These are phyloP conservation scores for Podila verticillata DNA, from an alignment of 192 early-diverging fungal genomes.

Conservation along the genomic window DNA sequence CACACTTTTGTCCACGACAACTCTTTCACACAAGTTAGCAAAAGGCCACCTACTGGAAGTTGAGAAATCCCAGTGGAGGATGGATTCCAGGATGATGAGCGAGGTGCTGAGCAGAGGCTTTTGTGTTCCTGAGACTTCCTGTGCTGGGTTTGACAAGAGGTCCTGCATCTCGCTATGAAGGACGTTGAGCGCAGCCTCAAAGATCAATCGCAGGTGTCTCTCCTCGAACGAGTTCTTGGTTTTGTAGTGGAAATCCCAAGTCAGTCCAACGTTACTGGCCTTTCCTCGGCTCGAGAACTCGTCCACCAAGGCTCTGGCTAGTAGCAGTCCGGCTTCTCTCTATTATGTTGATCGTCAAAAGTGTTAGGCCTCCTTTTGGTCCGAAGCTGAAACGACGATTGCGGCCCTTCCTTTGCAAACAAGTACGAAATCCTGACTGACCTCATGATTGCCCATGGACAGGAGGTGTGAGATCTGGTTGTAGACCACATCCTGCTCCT, in stretches of 20 bases:
- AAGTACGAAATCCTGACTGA: constrained; percentile 4
- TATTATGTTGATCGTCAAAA: not conserved
- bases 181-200: constrained; percentile 59
- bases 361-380: not conserved
- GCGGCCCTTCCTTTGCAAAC: not conserved
- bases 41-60: constrained; percentile 24
- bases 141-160: constrained; percentile 19
- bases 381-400: not conserved
- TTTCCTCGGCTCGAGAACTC: constrained; percentile 70
- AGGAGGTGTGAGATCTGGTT: constrained; percentile 59
- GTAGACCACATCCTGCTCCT: constrained; percentile 65
- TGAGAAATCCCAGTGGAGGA: constrained; percentile 50
- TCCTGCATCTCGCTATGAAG: constrained; percentile 57
- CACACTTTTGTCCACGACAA: too few species aligned
- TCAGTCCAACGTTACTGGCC: constrained; percentile 68
- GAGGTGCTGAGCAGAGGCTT: constrained; percentile 34
- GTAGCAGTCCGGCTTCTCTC: constrained; percentile 57
- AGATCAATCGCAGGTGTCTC: constrained; percentile 58
- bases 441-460: constrained; percentile 52
- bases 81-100: constrained; percentile 38
- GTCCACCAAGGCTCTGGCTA: constrained; percentile 66
- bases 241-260: constrained; percentile 73
- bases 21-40: too few species aligned
- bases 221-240: constrained; percentile 73
- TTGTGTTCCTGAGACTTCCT: constrained; percentile 45